Base-by-base conservation (phyloP, 1,284 basidiomycete genomes). In the Tylopilus orsonianus region DNA sequence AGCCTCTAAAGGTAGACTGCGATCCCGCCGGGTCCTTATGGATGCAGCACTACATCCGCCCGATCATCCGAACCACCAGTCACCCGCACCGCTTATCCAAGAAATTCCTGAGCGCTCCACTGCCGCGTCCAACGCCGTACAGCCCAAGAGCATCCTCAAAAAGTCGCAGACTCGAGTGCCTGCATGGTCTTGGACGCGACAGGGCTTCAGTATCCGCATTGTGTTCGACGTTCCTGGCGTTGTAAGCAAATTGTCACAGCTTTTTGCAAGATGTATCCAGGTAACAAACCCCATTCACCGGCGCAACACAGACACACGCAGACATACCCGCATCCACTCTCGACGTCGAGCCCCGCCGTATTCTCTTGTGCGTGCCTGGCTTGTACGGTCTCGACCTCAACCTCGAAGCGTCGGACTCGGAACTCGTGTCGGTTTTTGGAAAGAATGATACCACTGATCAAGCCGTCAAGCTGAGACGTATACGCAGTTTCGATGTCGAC, bases 1-100 rank as follows among this genome's bases (percentile, higher is more conserved):
- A 50, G 65, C 74, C 7, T 79, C 79, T 40, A 89, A 89, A 62
- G 86, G 86, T 18, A 78, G 74, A 57, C 75, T 82, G 3, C 56
- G 62, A 16, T 73, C 80, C n/a, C 79, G 85, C 33, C 75, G 73
- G 12, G 79, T 80, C 2, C 63, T 71, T 24, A 71, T 87, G 30
- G 81, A 82, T 3, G 57, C 68, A 14, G 56, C 69, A 6, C 65
- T 82, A 16, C 72, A 74, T 52, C 62, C 64, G 7, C 55, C 59
- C 2, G 58, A 50, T 18, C 62, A 66, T 44, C 59, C 59, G 7
- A 46, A 64, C 33, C 52, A 56, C 39, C 58, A 48, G 44, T 20
- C 44, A 36, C 35, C 50, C 23, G 40, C 54, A 40, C 53, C 62
- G 52, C 70, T 82, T 20, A 71, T 84, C 44, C 73, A 82, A 61